Conservation (phyloP, 176 grass and related monocot species). For the Oryza glumipatula region DNA sequence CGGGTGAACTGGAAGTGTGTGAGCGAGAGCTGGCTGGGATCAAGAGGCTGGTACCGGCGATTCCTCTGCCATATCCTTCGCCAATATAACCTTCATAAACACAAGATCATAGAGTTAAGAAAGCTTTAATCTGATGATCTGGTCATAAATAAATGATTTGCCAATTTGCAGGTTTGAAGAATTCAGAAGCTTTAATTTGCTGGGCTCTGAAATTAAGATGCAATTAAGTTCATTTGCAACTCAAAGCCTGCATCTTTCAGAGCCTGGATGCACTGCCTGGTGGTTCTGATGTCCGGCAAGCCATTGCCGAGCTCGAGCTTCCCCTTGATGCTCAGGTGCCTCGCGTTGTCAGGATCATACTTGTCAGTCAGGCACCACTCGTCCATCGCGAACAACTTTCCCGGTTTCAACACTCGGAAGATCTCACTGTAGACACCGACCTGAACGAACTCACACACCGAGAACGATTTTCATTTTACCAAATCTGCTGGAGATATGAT, state of each 20-base stretch:
- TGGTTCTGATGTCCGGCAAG: conserved; percentile 45
- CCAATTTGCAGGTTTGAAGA: too few relatives aligned
- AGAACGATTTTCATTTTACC: too few relatives aligned
- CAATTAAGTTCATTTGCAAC: background rate
- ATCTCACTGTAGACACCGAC: conserved; percentile 51
- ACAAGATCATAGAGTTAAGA: too few relatives aligned
- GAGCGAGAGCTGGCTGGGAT: conserved; percentile 32
- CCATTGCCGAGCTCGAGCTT: conserved; percentile 53
- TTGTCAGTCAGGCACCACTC: conserved; percentile 49
- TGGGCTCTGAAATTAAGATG: too few relatives aligned
- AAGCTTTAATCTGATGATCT: too few relatives aligned
- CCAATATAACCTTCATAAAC: conserved; percentile 38
- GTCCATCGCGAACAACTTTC: conserved; percentile 31
- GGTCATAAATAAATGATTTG: too few relatives aligned
- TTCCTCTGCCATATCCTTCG: conserved; percentile 45
- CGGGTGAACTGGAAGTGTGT: conserved; percentile 43
- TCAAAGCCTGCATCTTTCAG: conserved; percentile 47
- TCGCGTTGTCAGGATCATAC: conserved; percentile 37
- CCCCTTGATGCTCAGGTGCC: conserved; percentile 34
- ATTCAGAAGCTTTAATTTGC: too few relatives aligned
- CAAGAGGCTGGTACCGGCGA: conserved; percentile 56
- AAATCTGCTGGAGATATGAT: background rate
- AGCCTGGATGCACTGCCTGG: conserved; percentile 43
- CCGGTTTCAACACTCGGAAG: conserved; percentile 41
- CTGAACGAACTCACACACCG: background rate